Percentiles rank a stretch among this genome's conserved stretches.
phyloP scores from a whole-genome alignment of 257 asterid genomes.

The Solanum piurae region DNA sequence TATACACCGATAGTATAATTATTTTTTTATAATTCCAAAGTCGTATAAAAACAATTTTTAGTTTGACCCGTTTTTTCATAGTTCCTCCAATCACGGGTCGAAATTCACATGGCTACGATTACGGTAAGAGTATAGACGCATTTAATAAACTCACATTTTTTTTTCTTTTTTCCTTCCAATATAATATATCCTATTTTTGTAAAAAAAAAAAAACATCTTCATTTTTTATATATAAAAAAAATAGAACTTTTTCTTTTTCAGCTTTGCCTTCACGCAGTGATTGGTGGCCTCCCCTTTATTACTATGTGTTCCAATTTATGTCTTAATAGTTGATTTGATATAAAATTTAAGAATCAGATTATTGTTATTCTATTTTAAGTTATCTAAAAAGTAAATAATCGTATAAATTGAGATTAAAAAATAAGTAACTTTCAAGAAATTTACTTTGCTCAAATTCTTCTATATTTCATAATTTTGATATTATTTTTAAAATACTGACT shows the following conservation, averaged over 20 bases:
- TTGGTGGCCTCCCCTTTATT: neutral
- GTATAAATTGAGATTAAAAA: neutral
- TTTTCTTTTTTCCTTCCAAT: neutral
- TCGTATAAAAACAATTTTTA: neutral
- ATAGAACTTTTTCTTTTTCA: neutral
- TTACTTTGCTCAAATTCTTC: too few relatives aligned
- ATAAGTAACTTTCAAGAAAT: too few relatives aligned
- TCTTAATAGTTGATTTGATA: too few relatives aligned
- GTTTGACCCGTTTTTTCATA: neutral
- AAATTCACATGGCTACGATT: neutral
- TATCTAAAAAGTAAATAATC: too few relatives aligned
- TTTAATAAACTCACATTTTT: neutral
- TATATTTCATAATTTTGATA: too few relatives aligned
- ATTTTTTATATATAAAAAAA: neutral
- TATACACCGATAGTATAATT: neutral
- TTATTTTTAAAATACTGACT: too few relatives aligned
- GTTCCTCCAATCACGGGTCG: neutral
- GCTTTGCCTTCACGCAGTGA: constrained; percentile 18
- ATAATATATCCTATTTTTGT: too few relatives aligned
- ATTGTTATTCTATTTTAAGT: too few relatives aligned
- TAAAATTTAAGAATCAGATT: too few relatives aligned
- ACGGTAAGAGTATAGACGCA: neutral
- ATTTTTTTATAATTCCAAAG: neutral
- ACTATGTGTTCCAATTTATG: too few relatives aligned
- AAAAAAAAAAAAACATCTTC: neutral